A percentile compares a stretch with the other conserved stretches of the same genome.
phyloP scores from a whole-genome alignment of 306 rosid genomes.

The Fragaria ananassa region DNA sequence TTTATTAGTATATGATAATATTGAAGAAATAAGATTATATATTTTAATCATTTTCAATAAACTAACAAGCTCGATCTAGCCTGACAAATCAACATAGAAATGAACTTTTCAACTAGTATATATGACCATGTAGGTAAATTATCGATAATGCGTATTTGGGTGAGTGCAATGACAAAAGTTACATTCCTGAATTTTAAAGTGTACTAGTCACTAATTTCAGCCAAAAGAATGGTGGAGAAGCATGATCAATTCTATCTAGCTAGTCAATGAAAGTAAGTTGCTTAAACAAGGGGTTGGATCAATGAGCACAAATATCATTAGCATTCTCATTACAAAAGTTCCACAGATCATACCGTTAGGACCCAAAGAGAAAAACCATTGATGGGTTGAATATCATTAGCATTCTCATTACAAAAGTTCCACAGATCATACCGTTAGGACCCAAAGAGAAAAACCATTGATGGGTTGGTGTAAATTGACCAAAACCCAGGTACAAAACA shows the following conservation, averaged over 20 bases:
- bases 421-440: background rate
- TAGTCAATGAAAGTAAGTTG: background rate
- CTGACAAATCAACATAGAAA: background rate
- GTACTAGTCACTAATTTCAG: too few relatives aligned
- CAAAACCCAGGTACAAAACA: conserved; percentile 2
- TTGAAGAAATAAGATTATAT: too few relatives aligned
- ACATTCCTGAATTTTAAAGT: background rate
- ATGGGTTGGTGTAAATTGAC: background rate
- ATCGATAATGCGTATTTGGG: background rate
- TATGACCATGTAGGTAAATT: background rate
- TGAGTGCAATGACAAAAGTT: background rate
- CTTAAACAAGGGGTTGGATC: conserved; percentile 4
- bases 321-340: background rate
- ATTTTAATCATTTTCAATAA: background rate
- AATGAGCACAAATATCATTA: background rate
- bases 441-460: background rate
- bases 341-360: background rate
- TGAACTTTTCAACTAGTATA: background rate
- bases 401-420: background rate
- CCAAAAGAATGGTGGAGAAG: too few relatives aligned
- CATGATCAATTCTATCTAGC: too few relatives aligned
- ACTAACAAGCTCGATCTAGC: background rate
- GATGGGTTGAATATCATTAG: background rate
- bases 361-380: background rate
- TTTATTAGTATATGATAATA: too few relatives aligned